Evolutionary conservation across 1,284 basidiomycete species (phyloP), one percentile per base, ranked within the genome.

Genomic region (Naganishia albida): DNA sequence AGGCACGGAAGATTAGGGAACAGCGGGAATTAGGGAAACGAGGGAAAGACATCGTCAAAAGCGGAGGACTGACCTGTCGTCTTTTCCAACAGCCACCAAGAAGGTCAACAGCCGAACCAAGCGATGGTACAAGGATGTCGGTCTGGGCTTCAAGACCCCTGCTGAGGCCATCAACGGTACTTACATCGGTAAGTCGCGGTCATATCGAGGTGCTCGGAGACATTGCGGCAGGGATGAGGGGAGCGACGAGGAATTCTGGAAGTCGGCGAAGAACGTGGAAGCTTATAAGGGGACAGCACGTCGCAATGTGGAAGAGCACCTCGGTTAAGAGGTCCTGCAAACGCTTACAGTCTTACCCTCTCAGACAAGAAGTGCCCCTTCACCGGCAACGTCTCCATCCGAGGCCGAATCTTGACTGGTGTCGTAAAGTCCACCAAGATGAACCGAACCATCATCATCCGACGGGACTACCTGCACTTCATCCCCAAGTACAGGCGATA

Each of bases 281-380:
- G n/a, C n/a, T n/a, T n/a, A n/a, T n/a, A n/a, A n/a, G n/a, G n/a
- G 34, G 34, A 34, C 34, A 10, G 13, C 43, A 54, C 12, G 42
- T n/a, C 50, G 48, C 38, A 12, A 62, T 15, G 13, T 50, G 42
- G 18, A 43, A 16, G 25, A 23, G 16, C 38, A 8, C 25, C 40
- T 49, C 16, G 18, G 3, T 15, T 20, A 26, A 13, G 42, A 3
- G 2, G 3, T n/a, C 28, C 6, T 8, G 38, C 34, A 10, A 15
- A 3, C 44, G n/a, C 38, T 28, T 44, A 23, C 44, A 18, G 12
- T 25, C 10, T 25, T 30, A 38, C 55, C 40, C 52, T 40, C 67
- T 46, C 72, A 93, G 95, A 99, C 87, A 99, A 99, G 86, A 99
- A 99, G 84, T 99, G 94, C 85, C 94, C 94, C 55, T 97, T 95